Base-by-base conservation (phyloP, 1,284 basidiomycete genomes). In the Malassezia restricta region DNA sequence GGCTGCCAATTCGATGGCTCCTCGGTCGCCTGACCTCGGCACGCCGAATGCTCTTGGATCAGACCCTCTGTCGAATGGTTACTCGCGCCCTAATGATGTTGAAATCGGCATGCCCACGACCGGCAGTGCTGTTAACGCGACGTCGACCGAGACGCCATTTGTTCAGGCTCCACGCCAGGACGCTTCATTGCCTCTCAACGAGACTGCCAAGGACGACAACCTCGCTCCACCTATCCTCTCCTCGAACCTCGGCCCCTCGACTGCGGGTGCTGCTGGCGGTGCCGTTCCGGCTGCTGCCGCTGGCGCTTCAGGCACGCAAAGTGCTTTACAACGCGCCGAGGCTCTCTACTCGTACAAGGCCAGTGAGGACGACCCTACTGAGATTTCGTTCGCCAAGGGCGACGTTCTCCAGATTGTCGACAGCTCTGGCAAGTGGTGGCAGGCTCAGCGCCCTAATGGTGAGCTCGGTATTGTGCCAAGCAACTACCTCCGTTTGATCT, bases 391-490 rank as follows among this genome's bases (percentile, higher is more conserved):
- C 75, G 73, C 78, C 51, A 96, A 96, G 74, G 89, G 89, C 47
- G 92, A 98, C 71, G 79, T 90, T 39, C 80, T 98, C 60, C 90
- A 96, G 54, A 87, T 98, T 58, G 76, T 92, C 47, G 94, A 98
- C 76, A 91, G 87, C 74, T 81, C 83, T 63, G 76, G 75, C 58
- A 75, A 74, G 59, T 73, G 74, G 74, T 96, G 87, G 87, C 88
- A 92, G 74, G 89, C 89, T 41, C 83, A 79, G 67, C 95, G 87
- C 74, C 73, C 80, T 12, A 84, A 87, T 67, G 92, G 90, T 45
- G 77, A 81, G 55, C 77, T 82, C 61, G 84, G 92, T 77, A 88
- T 76, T 49, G 74, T 76, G 5, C 76, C 76, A 12, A 69, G 65
- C 46, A 75, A 76, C 60, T 75, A 74, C 58, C 62, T 74, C 54